Base-by-base conservation (phyloP, 305 asterid genomes). In the Coffea humblotiana region DNA sequence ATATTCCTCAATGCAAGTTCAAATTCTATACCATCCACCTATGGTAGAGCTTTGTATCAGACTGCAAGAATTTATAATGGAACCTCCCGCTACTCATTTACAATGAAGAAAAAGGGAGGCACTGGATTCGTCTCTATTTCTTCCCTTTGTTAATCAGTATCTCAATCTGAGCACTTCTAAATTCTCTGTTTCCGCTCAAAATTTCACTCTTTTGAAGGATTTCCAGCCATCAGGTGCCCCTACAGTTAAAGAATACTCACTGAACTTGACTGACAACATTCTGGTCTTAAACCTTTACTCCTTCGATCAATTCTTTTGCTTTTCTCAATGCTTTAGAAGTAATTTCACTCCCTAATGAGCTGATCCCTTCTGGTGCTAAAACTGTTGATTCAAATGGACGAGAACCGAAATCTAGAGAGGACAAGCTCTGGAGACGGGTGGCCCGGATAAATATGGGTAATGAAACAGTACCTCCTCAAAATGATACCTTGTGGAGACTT, bases 271-370 rank as follows among this genome's bases (percentile, higher is more conserved):
- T 79, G 47, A 78, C 10, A 69, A 18, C 67, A 79, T 61, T 74
- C 72, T 87, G 32, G 82, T 76, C 72, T 84, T 87, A 48, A 48
- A 63, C 9, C 9, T 87, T 87, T 64, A 81, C 71, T 65, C 90
- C 88, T 71, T 81, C 80, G 21, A 37, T 79, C 25, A 37, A 72
- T 80, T 87, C 90, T 21, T 81, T 85, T 37, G 85, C 87, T 1
- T 87, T 87, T 65, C n/a, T 87, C n/a, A 87, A 85, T 48, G 90
- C 87, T 1, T 72, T 87, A 12, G 90, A 87, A 76, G 76, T 87
- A 60, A n/a, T 85, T 58, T 87, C 86, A 16, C 71, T 79, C 54
- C 90, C 90, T 35, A 84, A 85, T 83, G 88, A 83, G 72, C 76
- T 87, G 37, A 61, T 84, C 75, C 90, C 90, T 7, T 73, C 35